Base-by-base conservation (phyloP, 176 grass and related monocot genomes). In the Tillandsia fasciculata region DNA sequence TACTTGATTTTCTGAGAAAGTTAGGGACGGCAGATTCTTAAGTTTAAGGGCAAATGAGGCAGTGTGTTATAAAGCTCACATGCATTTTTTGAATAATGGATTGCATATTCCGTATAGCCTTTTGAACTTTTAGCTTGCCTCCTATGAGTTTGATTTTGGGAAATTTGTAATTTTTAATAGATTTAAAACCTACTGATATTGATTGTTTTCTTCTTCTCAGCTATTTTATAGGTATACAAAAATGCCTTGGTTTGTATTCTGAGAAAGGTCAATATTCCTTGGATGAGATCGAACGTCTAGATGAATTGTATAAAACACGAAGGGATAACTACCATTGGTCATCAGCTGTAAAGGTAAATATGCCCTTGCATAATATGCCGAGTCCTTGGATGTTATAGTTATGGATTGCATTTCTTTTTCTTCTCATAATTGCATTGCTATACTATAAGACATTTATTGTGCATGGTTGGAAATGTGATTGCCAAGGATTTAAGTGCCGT, bases 281-380 rank as follows among this genome's bases (percentile, higher is more conserved):
- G 82, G 80, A 82, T 76, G 95, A 88, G 50, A 86, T 81, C 82
- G 87, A 99, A 51, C 76, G 57, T 53, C 69, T 99, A 72, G 72
- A 69, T 72, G 67, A 80, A 49, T 84, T 99, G 64, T 99, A 99
- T 69, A 82, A 78, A 51, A 94, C 90, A 78, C 95, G 94, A 10
- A 84, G 76, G 81, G 83, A 90, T 76, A 80, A 94, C 54, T 99
- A 94, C 79, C 76, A 69, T 70, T 99, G 77, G 78, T 99, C 95
- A 86, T 93, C 90, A 27, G 95, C 95, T 82, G 90, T 86, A 66
- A 99, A 99, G 89, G 95, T 99, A 76, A 83, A 73, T 26, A 59
- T 23, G 3, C 10, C n/a, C 56, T 18, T 2, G 3, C 2, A 61
- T 14, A 18, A 9, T 23, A 61, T 9, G 17, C 56, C 8, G 20